These are phyloP conservation scores for Fraxinus quadrangulata DNA, from an alignment of 257 asterid genomes.

Conservation along the genomic window DNA sequence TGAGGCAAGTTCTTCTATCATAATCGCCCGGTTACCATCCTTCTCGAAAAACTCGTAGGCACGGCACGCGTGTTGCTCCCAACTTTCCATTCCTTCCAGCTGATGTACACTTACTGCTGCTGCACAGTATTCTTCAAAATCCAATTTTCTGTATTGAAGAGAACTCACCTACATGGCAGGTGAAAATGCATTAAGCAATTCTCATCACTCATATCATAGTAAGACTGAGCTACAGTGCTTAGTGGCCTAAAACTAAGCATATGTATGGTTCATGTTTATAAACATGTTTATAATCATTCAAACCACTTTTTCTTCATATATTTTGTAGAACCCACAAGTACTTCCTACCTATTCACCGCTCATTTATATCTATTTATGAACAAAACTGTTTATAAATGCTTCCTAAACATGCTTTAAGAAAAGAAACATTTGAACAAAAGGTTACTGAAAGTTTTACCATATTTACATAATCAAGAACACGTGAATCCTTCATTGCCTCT, in stretches of 20 bases:
- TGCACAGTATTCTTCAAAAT: conserved; percentile 89
- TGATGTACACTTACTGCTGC: conserved; percentile 87
- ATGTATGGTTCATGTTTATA: too few species aligned
- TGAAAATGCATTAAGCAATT: not conserved
- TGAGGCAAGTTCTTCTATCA: conserved; percentile 97
- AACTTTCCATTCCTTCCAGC: conserved; percentile 78
- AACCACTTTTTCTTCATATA: too few species aligned
- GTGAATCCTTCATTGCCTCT: conserved; percentile 91
- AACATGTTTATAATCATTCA: too few species aligned
- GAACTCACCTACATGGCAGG: conserved; percentile 64
- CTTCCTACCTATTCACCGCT: too few species aligned
- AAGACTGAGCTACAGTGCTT: not conserved
- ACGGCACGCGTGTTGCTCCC: conserved; percentile 60
- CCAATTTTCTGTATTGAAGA: conserved; percentile 81
- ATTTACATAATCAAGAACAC: conserved; percentile 75
- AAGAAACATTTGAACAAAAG: conserved; percentile 7
- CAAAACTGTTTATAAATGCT: too few species aligned
- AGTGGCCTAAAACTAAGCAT: not conserved
- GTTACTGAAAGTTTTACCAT: conserved; percentile 46
- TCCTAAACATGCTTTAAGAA: not conserved
- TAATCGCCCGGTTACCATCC: conserved; percentile 27
- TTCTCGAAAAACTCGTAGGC: not conserved
- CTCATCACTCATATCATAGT: not conserved
- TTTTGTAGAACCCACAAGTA: too few species aligned
- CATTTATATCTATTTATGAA: too few species aligned